Percentiles rank a stretch among this genome's conserved stretches.
Evolutionary conservation across 495 filamentous ascomycete species (phyloP).

Genomic region (Podospora bellae-mahoneyi): DNA sequence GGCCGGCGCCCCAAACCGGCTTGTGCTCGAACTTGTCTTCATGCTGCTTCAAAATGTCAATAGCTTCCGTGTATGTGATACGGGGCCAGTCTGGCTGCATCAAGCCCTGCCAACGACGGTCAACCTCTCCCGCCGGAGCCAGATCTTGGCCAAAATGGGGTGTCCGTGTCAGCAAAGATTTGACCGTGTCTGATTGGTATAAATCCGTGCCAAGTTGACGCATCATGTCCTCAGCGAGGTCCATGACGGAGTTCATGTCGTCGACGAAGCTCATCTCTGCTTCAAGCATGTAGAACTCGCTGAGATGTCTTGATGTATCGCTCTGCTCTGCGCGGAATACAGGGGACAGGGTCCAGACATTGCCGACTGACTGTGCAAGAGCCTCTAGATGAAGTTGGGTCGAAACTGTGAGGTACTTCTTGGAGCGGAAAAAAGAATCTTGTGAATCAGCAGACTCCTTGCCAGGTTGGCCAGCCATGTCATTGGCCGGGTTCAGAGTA

Average conservation of each 20-base stretch:
- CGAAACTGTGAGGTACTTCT: slow-evolving; percentile 96
- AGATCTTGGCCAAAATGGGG: slow-evolving; percentile 34
- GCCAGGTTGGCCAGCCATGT: slow-evolving; percentile 26
- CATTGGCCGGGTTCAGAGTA: slow-evolving; percentile 50
- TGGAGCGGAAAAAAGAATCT: slow-evolving; percentile 69
- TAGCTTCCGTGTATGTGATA: slow-evolving; percentile 79
- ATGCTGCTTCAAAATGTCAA: slow-evolving; percentile 62
- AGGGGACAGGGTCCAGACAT: slow-evolving; percentile 91
- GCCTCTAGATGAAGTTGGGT: slow-evolving; percentile 94
- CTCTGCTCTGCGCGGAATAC: slow-evolving; percentile 93
- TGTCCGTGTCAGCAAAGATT: slow-evolving; percentile 52
- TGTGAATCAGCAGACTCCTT: slow-evolving; percentile 15
- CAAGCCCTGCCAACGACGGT: slow-evolving; percentile 68
- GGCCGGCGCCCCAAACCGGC: slow-evolving; percentile 67
- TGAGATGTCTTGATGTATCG: slow-evolving; percentile 89
- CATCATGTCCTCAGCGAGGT: slow-evolving; percentile 74
- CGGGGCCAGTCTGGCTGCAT: slow-evolving; percentile 65
- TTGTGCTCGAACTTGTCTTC: slow-evolving; percentile 60
- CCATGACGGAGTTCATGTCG: slow-evolving; percentile 65
- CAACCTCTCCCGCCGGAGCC: slow-evolving; percentile 46
- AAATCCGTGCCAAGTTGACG: slow-evolving; percentile 56
- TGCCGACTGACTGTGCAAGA: slow-evolving; percentile 78
- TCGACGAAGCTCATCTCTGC: slow-evolving; percentile 79
- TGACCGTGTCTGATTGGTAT: slow-evolving; percentile 50
- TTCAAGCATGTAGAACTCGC: slow-evolving; percentile 99